Evolutionary conservation across 257 asterid genomes (phyloP).

Genomic region (Nicotiana undulata): DNA sequence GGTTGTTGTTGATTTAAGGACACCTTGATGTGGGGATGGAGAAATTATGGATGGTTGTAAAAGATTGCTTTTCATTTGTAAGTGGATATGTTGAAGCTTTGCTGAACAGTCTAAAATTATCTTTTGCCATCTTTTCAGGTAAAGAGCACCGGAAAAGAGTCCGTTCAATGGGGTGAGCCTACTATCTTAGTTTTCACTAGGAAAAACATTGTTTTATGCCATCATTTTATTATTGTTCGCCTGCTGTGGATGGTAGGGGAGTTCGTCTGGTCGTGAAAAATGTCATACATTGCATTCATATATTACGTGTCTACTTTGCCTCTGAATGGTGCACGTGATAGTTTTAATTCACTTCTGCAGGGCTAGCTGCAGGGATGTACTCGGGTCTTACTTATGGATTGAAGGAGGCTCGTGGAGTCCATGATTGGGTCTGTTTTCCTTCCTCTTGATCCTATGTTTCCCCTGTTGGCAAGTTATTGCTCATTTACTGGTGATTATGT

Average conservation of each 20-base stretch:
- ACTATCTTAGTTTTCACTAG: too few relatives aligned
- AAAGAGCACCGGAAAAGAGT: conserved; percentile 78
- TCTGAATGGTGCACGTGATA: not conserved
- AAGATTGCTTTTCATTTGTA: not conserved
- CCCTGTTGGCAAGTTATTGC: not conserved
- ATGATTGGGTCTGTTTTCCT: conserved; percentile 59
- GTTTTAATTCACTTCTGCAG: conserved; percentile 22
- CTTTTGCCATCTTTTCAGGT: conserved; percentile 32
- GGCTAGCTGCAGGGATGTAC: conserved; percentile 84
- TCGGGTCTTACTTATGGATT: conserved; percentile 83
- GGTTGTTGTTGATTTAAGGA: not conserved
- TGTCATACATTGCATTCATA: not conserved
- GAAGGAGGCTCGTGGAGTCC: conserved; percentile 82
- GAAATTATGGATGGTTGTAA: not conserved
- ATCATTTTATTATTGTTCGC: too few relatives aligned
- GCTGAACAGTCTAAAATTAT: not conserved
- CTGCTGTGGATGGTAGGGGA: not conserved
- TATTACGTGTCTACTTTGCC: not conserved
- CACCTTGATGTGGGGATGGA: not conserved
- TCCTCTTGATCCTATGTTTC: not conserved
- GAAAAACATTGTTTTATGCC: too few relatives aligned
- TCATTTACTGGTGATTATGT: not conserved
- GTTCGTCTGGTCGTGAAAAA: not conserved
- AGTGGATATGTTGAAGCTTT: not conserved
- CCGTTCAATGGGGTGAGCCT: conserved; percentile 84